phyloP scores from a whole-genome alignment of 1,139 yeast species.

The Saccharomyces hybrid region DNA sequence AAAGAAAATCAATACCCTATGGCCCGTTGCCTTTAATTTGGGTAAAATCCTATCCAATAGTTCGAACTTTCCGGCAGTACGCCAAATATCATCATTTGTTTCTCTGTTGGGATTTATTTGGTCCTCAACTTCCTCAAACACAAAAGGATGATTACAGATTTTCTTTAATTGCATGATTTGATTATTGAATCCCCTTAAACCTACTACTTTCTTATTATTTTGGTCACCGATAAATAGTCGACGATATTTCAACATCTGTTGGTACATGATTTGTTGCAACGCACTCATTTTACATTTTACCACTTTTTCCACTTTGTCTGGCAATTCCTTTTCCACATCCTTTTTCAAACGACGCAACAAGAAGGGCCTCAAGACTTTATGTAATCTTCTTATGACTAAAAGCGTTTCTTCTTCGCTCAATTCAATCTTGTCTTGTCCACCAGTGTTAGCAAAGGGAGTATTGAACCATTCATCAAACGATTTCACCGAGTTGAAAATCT shows the following conservation, averaged over 20 bases:
- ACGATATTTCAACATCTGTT: slow-evolving; percentile 68
- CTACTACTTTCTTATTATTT: slow-evolving; percentile 38
- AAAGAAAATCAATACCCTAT: slow-evolving; percentile 73
- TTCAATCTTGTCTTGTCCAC: slow-evolving; percentile 72
- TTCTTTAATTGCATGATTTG: slow-evolving; percentile 94
- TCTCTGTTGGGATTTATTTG: slow-evolving; percentile 67
- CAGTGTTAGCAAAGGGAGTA: slow-evolving; percentile 77
- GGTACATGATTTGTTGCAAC: slow-evolving; percentile 69
- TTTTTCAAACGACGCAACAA: slow-evolving; percentile 87
- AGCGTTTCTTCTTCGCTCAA: slow-evolving; percentile 88
- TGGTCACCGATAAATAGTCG: slow-evolving; percentile 55
- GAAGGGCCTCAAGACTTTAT: slow-evolving; percentile 92
- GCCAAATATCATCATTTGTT: slow-evolving; percentile 66
- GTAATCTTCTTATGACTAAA: slow-evolving; percentile 88
- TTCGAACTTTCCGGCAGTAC: slow-evolving; percentile 68
- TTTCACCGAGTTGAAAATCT: slow-evolving; percentile 73
- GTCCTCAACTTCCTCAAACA: slow-evolving; percentile 91
- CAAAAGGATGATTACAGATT: slow-evolving; percentile 96
- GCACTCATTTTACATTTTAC: slow-evolving; percentile 92
- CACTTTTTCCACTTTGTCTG: slow-evolving; percentile 91
- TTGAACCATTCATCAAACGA: slow-evolving; percentile 88
- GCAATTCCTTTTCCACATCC: slow-evolving; percentile 94
- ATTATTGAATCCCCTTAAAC: slow-evolving; percentile 79
- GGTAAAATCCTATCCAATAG: slow-evolving; percentile 66
- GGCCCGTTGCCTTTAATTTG: slow-evolving; percentile 66